Conservation (phyloP, 257 asterid species). For the Cruciata laevipes region DNA sequence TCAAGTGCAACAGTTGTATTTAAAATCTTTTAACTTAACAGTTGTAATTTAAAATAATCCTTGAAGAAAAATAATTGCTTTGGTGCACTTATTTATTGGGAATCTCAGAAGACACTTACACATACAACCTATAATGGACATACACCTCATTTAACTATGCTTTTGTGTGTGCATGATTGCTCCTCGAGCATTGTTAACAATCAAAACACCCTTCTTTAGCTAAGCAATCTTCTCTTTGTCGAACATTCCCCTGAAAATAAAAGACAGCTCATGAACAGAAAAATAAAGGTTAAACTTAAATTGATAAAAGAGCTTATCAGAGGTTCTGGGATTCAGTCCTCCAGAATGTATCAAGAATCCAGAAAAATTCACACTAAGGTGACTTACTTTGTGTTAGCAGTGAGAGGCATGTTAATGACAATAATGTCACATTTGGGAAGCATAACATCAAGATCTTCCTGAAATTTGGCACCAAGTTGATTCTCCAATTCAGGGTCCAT, state of each 20-base stretch:
- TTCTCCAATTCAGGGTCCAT: constrained; percentile 72
- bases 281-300: background rate
- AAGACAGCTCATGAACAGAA: background rate
- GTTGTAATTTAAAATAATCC: no score
- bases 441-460: constrained; percentile 87
- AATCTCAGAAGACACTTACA: no score
- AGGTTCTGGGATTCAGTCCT: background rate
- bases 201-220: constrained; percentile 85
- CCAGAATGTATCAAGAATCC: background rate
- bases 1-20: no score
- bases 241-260: constrained; percentile 65
- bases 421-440: constrained; percentile 88
- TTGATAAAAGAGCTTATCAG: background rate
- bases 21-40: no score
- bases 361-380: background rate
- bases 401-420: constrained; percentile 87
- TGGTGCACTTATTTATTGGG: no score
- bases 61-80: no score
- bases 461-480: constrained; percentile 68
- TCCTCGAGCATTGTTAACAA: constrained; percentile 96
- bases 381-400: constrained; percentile 78
- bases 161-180: constrained; percentile 98
- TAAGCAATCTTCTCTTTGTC: constrained; percentile 74
- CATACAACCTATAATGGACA: no score
- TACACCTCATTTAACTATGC: no score